Base-by-base conservation (phyloP, 2,329 filamentous ascomycete genomes). In the Elsinoe ampelina region DNA sequence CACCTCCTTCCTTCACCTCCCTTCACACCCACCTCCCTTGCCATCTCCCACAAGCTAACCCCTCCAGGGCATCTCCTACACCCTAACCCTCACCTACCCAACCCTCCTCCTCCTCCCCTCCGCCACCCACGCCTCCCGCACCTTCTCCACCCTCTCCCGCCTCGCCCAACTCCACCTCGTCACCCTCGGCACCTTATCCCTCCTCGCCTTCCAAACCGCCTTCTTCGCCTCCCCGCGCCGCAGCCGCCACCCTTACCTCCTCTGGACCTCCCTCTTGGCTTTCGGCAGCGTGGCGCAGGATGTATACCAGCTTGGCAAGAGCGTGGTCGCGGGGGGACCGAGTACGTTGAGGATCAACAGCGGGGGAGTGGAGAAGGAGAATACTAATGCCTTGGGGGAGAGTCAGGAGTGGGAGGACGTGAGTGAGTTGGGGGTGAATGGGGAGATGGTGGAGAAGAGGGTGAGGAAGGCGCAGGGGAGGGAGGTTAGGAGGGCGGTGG, bases 1-100 rank as follows among this genome's bases (percentile, higher is more conserved):
- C 47, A 38, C 42, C 19, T 30, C 59, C 59, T 58, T 55, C 48
- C 45, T 34, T 58, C 43, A 43, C 48, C 20, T 36, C n/a, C 39
- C 54, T 57, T 59, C 39, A 62, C 47, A 32, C 26, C 35, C n/a
- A n/a, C 34, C 39, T 35, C 4, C 45, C 43, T 59, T 42, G 13
- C 22, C 15, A 2, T 5, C 15, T 35, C n/a, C 12, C 22, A n/a
- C n/a, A 45, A 26, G 5, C 41, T 20, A 39, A 38, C 34, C 12
- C 17, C 41, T 19, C n/a, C 65, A 96, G 92, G 92, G 92, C 71
- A 80, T 93, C 59, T 95, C 91, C 54, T 95, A 92, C 75, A 86
- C 89, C 48, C 81, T 93, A 64, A 86, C 86, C 19, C 81, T 83
- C 59, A 84, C 88, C 22, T 81, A 95, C 59, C 91, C 92, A 15